Percentiles rank a stretch among this genome's conserved stretches.
phyloP scores from a whole-genome alignment of 2,329 filamentous ascomycete species.

The Chaetomium strumarium region DNA sequence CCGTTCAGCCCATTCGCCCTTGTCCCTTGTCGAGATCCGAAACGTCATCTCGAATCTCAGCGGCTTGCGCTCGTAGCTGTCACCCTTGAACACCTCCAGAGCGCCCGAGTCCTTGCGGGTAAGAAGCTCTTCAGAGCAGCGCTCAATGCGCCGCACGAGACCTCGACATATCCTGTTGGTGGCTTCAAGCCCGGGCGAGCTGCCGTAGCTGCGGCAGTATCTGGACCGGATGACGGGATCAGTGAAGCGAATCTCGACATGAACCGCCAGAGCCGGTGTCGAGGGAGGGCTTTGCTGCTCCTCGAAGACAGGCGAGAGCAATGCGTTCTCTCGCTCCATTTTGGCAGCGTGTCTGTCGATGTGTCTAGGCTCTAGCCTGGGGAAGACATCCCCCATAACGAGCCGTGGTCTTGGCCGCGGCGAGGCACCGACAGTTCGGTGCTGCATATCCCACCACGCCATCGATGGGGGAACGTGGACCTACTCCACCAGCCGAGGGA shows the following conservation, averaged over 20 bases:
- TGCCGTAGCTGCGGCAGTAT: conserved; percentile 42
- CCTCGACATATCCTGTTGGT: conserved; percentile 44
- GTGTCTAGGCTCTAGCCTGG: conserved; percentile 12
- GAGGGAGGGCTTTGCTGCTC: conserved; percentile 11
- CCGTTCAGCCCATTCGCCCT: conserved; percentile 38
- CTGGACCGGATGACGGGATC: conserved; percentile 37
- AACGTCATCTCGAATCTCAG: conserved; percentile 45
- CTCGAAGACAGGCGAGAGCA: conserved; percentile 22
- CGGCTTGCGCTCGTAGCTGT: conserved; percentile 33
- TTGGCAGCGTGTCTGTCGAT: conserved; percentile 9
- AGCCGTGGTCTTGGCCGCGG: conserved; percentile 13
- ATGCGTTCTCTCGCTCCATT: conserved; percentile 20
- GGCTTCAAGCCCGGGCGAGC: conserved; percentile 39
- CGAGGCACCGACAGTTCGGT: conserved; percentile 10
- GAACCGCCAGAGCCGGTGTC: conserved; percentile 33
- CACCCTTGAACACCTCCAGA: conserved; percentile 32
- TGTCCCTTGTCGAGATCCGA: conserved; percentile 38
- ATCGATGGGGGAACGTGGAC: conserved; percentile 10
- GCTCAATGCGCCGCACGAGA: conserved; percentile 45
- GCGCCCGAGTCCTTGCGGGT: conserved; percentile 47
- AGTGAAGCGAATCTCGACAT: conserved; percentile 42
- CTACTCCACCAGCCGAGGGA: conserved; percentile 3
- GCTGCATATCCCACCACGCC: conserved; percentile 24
- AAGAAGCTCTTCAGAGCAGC: conserved; percentile 48
- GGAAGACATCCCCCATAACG: conserved; percentile 21